Base-by-base conservation (phyloP, 2,329 filamentous ascomycete genomes). In the Coniochaeta sp. region DNA sequence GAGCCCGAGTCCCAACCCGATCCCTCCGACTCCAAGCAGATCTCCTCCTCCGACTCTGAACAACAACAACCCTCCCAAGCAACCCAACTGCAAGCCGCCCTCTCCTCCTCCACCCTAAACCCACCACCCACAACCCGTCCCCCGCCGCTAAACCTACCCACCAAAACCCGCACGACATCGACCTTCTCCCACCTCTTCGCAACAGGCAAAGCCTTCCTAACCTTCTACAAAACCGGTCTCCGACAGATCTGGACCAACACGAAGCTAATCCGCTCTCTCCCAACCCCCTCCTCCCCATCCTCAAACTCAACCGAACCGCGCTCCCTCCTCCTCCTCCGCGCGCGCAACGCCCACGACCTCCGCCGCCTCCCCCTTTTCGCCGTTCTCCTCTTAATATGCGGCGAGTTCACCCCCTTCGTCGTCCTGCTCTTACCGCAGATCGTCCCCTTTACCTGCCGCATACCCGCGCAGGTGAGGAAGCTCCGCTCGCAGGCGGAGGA, bases 211-310 rank as follows among this genome's bases (percentile, higher is more conserved):
- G 82, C 87, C 49, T 96, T 95, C 68, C 67, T 87, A 9, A 69
- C 69, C 31, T 97, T 97, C 78, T 97, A 96, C 82, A 95, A 94
- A 70, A 78, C 82, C 1, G 92, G 91, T 16, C 70, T 96, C 28
- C 83, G 84, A 63, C 83, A 86, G 60, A 83, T 95, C 49, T 83
- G 82, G 65, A 70, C 74, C 53, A 96, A 95, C 59, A 76, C 79
- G 47, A 64, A 71, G 20, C 74, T 77, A 10, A 65, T 85, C 13
- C 67, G 70, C 49, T 67, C 71, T 61, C 74, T 64, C 65, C 51
- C 14, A 52, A 31, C 67, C 65, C 51, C 53, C 53, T 54, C 63
- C 64, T 48, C 65, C 70, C 53, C 4, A 62, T 83, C 51, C 6
- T 38, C 48, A 6, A n/a, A n/a, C n/a, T n/a, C n/a, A n/a, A n/a